A percentile compares a stretch with the other conserved stretches of the same genome.
Evolutionary conservation across 306 rosid genomes (phyloP).

Genomic region (Prunus mira): DNA sequence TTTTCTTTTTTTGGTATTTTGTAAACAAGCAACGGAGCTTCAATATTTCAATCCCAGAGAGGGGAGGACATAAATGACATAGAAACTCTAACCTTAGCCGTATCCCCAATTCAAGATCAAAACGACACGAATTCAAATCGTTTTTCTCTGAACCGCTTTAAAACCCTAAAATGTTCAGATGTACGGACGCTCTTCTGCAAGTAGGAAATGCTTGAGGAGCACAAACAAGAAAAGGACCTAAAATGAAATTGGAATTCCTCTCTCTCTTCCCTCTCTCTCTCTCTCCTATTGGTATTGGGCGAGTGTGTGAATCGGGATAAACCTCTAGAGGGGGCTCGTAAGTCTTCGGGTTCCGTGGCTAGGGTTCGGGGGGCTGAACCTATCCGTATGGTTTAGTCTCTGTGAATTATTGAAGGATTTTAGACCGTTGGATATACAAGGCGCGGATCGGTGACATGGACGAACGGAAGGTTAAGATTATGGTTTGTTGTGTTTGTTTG

Average conservation of each 20-base stretch:
- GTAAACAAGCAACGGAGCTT: not conserved
- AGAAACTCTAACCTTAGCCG: not conserved
- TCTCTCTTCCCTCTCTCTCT: conserved; percentile 33
- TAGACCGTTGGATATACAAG: conserved; percentile 34
- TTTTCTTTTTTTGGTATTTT: not conserved
- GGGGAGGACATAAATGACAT: not conserved
- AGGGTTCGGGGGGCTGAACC: conserved; percentile 45
- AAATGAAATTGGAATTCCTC: conserved; percentile 1
- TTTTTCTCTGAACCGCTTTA: conserved; percentile 5
- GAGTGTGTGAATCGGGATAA: conserved; percentile 47
- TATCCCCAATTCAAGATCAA: conserved; percentile 10
- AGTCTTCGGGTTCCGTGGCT: conserved; percentile 35
- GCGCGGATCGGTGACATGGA: conserved; percentile 67
- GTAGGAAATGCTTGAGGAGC: conserved; percentile 23
- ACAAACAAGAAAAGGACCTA: not conserved
- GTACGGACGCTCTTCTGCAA: conserved; percentile 32
- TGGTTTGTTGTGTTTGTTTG: conserved; percentile 76
- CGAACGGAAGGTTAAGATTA: conserved; percentile 34
- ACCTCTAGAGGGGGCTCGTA: conserved; percentile 40
- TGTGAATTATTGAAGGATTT: conserved; percentile 14
- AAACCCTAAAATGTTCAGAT: conserved; percentile 37
- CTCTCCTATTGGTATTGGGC: conserved; percentile 33
- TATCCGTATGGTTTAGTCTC: conserved; percentile 14
- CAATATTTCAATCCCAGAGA: not conserved
- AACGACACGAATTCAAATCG: conserved; percentile 7